A percentile compares a stretch with the other conserved stretches of the same genome.
These are phyloP conservation scores for Plasmodium ovale DNA, from an alignment of 169 alveolate genomes.

Conservation along the genomic window DNA sequence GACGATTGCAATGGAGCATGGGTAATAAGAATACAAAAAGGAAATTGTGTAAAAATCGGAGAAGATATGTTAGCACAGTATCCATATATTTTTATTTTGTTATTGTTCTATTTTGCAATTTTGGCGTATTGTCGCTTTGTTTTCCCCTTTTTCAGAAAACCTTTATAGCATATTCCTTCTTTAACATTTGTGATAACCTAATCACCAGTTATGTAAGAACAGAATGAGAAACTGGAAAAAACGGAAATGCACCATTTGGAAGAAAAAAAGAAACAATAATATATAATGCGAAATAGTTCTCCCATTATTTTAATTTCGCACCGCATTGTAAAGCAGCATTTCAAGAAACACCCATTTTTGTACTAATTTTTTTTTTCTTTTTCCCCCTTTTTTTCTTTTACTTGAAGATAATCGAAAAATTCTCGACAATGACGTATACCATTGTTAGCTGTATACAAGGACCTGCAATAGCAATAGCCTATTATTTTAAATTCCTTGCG, in stretches of 20 bases:
- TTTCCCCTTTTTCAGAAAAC: slow-evolving; percentile 49
- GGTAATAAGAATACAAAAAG: slow-evolving; percentile 19
- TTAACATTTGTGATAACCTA: slow-evolving; percentile 66
- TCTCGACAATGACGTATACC: slow-evolving; percentile 72
- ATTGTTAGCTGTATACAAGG: slow-evolving; percentile 73
- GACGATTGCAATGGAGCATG: slow-evolving; percentile 72
- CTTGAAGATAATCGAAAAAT: slow-evolving; percentile 44
- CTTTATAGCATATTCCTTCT: slow-evolving; percentile 47
- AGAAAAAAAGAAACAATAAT: neutral
- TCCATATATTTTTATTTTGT: neutral
- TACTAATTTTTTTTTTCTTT: too few species aligned
- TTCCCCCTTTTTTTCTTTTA: neutral
- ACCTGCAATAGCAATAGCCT: slow-evolving; percentile 73
- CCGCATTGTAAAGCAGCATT: too few species aligned
- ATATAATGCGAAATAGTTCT: neutral
- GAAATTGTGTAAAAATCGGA: neutral
- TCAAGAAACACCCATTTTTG: too few species aligned
- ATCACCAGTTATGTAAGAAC: slow-evolving; percentile 51
- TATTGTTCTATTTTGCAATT: neutral
- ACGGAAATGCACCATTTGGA: neutral
- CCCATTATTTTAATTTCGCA: neutral
- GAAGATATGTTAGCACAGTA: neutral
- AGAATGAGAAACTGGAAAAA: neutral
- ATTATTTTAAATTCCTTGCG: slow-evolving; percentile 65
- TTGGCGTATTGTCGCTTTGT: neutral